Evolutionary conservation across 768 basidiomycete genomes (phyloP), one percentile per base, ranked within the genome.

Genomic region (Rubroboletus satanas): DNA sequence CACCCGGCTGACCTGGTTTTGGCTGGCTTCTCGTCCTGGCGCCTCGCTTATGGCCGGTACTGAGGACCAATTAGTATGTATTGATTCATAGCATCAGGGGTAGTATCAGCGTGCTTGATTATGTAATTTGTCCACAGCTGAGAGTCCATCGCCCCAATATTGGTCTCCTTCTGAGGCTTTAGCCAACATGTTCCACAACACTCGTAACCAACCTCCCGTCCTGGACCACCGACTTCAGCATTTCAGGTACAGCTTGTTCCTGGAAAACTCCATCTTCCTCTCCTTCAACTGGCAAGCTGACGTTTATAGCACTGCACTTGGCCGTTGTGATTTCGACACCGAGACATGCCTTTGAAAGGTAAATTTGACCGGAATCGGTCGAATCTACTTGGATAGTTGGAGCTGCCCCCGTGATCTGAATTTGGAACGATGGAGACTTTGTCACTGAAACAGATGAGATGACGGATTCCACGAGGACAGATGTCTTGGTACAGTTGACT

Each of bases 301-400:
- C 78, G 73, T 98, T 99, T 72, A 99, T 89, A 32, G 85, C 79
- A 64, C 90, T 93, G 71, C 92, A 95, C 73, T 98, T 98, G 48
- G 93, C 88, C 0, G 94, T 96, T 29, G 90, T 91, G 63, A 99
- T 88, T 74, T 98, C 94, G 10, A 84, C 80, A 52, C 70, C 80
- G 48, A 98, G 77, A 61, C 87, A 88, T 12, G 81, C 84, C 66
- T 86, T 88, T 23, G 92, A 94, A 37, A 99, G 81, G 74, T 90
- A 99, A 60, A 99, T 85, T 69, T 93, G 91, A 6, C 97, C 97
- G 7, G 90, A 91, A 72, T 98, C 97, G 14, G 93, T 96, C 15
- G 88, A 87, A 72, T 99, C 97, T 18, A 99, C 74, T 65, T 95
- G 91, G 55, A 99, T 83, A 60, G 93, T 98, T 2, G 97, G 96